Base-by-base conservation (phyloP, 1,284 basidiomycete genomes). In the Trichosporon coremiiforme region DNA sequence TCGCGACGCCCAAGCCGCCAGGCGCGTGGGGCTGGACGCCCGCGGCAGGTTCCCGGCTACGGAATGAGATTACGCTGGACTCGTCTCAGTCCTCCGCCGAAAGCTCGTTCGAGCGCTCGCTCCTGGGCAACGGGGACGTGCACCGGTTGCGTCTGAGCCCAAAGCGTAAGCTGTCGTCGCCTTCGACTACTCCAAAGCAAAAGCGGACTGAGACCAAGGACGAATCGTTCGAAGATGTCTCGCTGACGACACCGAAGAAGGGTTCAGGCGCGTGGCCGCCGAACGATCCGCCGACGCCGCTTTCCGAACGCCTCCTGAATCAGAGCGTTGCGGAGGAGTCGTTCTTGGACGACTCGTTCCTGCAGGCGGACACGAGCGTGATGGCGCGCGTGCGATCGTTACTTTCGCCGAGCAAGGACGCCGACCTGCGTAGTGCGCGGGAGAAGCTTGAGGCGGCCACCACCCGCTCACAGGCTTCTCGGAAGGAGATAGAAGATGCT, bases 31-130 rank as follows among this genome's bases (percentile, higher is more conserved):
- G 35, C 25, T 47, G 66, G n/a, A 50, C 66, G 20, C 41, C 47
- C 9, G 45, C 41, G 1, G 47, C 62, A 65, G 9, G 64, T 15
- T 71, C 70, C 13, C 33, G 67, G 1, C 47, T 69, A 7, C 68
- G 70, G 20, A 71, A 71, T 53, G 72, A 73, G 70, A 50, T 69
- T 36, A 60, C 71, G 66, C 68, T 70, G 31, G 66, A 76, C 69
- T 68, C 76, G 57, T 64, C 70, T 66, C 4, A 57, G 63, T 41
- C 63, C 22, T 67, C 68, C 36, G 65, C 47, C 53, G 45, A 55
- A 67, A 64, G 64, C 74, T 31, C 66, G 71, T 60, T 60, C 17
- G 65, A 69, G 60, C 22, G 47, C 22, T 65, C 66, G 1, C 31
- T 67, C 35, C 62, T 60, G 35, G 29, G 33, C 22, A 25, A 25